A percentile compares a stretch with the other conserved stretches of the same genome.
Evolutionary conservation across 2,329 filamentous ascomycete species (phyloP).

Genomic region (Fusarium sp.): DNA sequence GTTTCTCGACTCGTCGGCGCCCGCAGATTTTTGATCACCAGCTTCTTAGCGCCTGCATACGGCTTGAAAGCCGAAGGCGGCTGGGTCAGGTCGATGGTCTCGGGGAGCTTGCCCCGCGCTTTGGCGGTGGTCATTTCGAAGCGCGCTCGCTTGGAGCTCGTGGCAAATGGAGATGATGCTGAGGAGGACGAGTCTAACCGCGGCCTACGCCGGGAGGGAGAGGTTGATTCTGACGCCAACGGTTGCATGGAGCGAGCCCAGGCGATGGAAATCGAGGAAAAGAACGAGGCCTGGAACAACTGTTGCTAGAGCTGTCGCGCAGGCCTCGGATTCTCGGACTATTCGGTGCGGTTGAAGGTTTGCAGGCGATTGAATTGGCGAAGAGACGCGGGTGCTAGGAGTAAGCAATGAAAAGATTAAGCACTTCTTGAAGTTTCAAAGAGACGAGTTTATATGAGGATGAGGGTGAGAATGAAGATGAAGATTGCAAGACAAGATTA

Average conservation of each 20-base stretch:
- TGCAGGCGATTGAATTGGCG: conserved; percentile 1
- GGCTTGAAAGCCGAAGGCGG: conserved; percentile 71
- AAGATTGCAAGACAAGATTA: conserved; percentile 17
- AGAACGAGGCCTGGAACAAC: conserved; percentile 48
- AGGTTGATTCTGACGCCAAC: conserved; percentile 48
- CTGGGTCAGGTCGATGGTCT: conserved; percentile 54
- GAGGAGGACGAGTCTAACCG: conserved; percentile 55
- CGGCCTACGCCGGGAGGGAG: conserved; percentile 56
- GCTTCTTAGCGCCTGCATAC: conserved; percentile 81
- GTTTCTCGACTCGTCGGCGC: conserved; percentile 67
- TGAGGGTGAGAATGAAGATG: neutral
- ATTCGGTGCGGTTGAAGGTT: conserved; percentile 12
- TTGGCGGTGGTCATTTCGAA: conserved; percentile 55
- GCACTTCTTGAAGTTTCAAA: neutral
- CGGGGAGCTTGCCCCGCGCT: conserved; percentile 58
- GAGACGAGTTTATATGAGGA: neutral
- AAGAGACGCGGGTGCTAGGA: neutral
- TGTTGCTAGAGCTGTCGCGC: conserved; percentile 45
- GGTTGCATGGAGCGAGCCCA: conserved; percentile 52
- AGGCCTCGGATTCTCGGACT: conserved; percentile 45
- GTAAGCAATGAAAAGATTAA: neutral
- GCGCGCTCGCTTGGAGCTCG: conserved; percentile 52
- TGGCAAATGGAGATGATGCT: conserved; percentile 44
- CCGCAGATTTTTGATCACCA: conserved; percentile 94
- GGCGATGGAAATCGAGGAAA: conserved; percentile 3